Base-by-base conservation (phyloP, 1,284 basidiomycete species). In the Fomitopsis schrenkii region DNA sequence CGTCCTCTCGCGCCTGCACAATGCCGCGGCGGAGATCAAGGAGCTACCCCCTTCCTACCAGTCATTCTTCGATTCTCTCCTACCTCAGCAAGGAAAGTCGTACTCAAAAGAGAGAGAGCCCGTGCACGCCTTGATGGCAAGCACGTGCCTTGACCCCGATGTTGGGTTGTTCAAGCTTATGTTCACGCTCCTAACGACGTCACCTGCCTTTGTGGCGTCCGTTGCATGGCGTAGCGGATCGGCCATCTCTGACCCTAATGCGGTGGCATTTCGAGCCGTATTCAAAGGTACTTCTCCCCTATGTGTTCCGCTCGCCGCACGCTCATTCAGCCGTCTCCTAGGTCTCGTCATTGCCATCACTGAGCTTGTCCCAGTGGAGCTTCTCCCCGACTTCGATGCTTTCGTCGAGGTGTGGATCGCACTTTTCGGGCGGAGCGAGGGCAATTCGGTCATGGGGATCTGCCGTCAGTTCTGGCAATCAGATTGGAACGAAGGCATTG, bases 231-330 rank as follows among this genome's bases (percentile, higher is more conserved):
- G 79, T 60, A 81, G 80, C 5, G 86, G 83, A 1, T 90, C 89
- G 7, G 81, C 84, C 2, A 76, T 93, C 19, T 86, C 87, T 6
- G 90, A 93, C 64, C 86, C 92, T 0, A 94, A 94, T 67, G 86
- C 90, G 0, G 83, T 93, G 30, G 91, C 91, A 2, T 94, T 88
- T 73, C 85, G 93, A 35, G 90, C 92, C 22, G 86, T 95, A 17
- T 70, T 95, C 61, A 95, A 95, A 82, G 91, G 94, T 90, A 55
- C 35, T 75, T 69, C 0, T 12, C 40, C 5, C 52, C 38, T 17
- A 12, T 12, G n/a, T 28, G 33, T 15, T 48, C 17, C 6, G 36
- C 52, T 30, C n/a, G 3, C 41, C 58, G 12, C 48, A 36, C 10
- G 48, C 22, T 59, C 36, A 57, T 62, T 5, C 40, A 65, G 50